Evolutionary conservation across 169 alveolate species (phyloP).

Genomic region (Eimeria maxima): DNA sequence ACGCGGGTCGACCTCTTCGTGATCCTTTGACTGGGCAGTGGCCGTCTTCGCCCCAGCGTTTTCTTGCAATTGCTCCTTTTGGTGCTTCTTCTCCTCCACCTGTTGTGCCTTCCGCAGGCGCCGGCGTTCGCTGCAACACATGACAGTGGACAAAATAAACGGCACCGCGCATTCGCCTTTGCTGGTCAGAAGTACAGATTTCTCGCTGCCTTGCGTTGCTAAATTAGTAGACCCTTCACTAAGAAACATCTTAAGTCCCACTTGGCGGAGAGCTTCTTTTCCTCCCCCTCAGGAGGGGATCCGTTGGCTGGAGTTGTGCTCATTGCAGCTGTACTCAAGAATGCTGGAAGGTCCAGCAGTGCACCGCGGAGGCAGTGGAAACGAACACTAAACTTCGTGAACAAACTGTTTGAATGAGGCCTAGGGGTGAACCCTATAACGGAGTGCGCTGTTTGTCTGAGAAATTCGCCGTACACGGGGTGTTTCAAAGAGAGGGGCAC

Average conservation of each 20-base stretch:
- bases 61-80: background rate
- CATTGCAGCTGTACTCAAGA: background rate
- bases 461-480: background rate
- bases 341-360: background rate
- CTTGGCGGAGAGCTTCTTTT: slow-evolving; percentile 52
- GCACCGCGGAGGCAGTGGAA: background rate
- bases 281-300: slow-evolving; percentile 57
- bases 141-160: background rate
- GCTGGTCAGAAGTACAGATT: background rate
- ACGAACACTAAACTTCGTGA: background rate
- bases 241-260: background rate
- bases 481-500: background rate
- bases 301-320: slow-evolving; percentile 46
- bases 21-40: background rate
- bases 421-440: background rate
- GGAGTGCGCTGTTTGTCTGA: background rate
- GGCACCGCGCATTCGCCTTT: background rate
- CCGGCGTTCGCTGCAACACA: slow-evolving; percentile 56
- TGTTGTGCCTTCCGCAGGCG: slow-evolving; percentile 69
- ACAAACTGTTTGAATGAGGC: background rate
- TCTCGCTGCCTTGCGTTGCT: background rate
- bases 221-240: background rate
- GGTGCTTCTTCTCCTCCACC: slow-evolving; percentile 58
- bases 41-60: background rate
- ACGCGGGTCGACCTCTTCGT: slow-evolving; percentile 87